Base-by-base conservation (phyloP, 805 yeast genomes). In the Candida railenensis region DNA sequence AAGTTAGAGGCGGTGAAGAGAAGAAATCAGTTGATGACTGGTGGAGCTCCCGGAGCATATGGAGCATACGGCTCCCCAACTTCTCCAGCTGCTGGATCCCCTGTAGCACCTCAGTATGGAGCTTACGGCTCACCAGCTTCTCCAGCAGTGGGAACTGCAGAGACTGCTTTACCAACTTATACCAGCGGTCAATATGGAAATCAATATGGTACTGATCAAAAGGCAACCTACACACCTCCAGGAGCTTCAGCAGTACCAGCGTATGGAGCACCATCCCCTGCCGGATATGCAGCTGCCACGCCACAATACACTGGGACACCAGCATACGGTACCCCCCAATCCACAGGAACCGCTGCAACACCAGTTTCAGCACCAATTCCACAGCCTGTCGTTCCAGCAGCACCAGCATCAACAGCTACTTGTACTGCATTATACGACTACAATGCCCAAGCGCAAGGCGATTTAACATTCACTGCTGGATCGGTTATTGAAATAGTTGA, bases 351-450 rank as follows among this genome's bases (percentile, higher is more conserved):
- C 21, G 34, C 49, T 8, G 50, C 55, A 16, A 37, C 54, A 11
- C 55, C 59, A 9, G 50, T 55, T 20, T 64, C 73, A 14, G 65
- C 69, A 3, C 65, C 66, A 52, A 71, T 68, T 14, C 56, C 60
- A 4, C 53, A 58, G 14, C 45, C 54, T 3, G 42, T 53, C 4
- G 55, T 62, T 32, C 52, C 55, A 3, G 51, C 58, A 9, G 57
- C 62, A 12, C 67, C 72, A 9, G 62, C 74, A 8, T 71, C 66
- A 3, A 70, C 62, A 3, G 84, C 82, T 56, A 79, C 85, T 12
- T 90, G 96, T 59, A 87, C 96, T 11, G 97, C 99, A 0, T 65
- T 91, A 43, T 92, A 91, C 63, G 97, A 91, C 59, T 92, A 89
- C 66, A 71, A 85, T 7, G 96, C 98, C 0, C 97, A 90, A 66